Base-by-base conservation (phyloP, 1,284 basidiomycete species). In the Flammula alnicola region DNA sequence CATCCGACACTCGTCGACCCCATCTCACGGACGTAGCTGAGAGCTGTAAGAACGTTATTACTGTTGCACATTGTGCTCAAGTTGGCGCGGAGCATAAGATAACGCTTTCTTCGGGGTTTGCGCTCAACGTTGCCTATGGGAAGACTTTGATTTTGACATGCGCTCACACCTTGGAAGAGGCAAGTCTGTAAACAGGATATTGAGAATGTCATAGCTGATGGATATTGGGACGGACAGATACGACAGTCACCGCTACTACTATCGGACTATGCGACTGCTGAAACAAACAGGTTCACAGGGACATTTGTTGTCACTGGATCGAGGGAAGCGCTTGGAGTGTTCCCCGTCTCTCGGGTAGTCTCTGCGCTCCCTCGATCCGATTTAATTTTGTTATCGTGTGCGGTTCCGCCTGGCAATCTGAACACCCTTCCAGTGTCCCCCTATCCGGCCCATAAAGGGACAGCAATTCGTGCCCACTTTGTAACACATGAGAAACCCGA, bases 131-230 rank as follows among this genome's bases (percentile, higher is more conserved):
- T 61, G 60, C 9, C 2, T 58, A 63, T 12, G 64, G 61, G 3
- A 71, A 76, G 20, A 66, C 69, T 2, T 55, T 81, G 8, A 62
- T 88, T 20, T 61, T 87, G 10, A 82, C 82, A 1, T 90, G 86
- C 57, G 83, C 81, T 4, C 88, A 90, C 62, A 87, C 86, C 2
- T 61, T 88, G 20, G 80, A 84, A 60, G 77, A 83, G 77, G 83
- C 76, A 58, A 63, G 75, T 47, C 6, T 30, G 8, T 14, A 44
- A 29, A 26, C 37, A 33, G 32, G 27, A 16, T 12, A 11, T 17
- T 5, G 19, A 5, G 8, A 29, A 9, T 12, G 20, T 8, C 22
- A 11, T 29, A 25, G n/a, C 36, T 48, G 33, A 12, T 23, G 30
- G 39, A 23, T 14, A 12, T 11, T 16, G 16, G 47, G 39, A 16